Conservation (phyloP, 1,284 basidiomycete species). For the Pascua sp. region DNA sequence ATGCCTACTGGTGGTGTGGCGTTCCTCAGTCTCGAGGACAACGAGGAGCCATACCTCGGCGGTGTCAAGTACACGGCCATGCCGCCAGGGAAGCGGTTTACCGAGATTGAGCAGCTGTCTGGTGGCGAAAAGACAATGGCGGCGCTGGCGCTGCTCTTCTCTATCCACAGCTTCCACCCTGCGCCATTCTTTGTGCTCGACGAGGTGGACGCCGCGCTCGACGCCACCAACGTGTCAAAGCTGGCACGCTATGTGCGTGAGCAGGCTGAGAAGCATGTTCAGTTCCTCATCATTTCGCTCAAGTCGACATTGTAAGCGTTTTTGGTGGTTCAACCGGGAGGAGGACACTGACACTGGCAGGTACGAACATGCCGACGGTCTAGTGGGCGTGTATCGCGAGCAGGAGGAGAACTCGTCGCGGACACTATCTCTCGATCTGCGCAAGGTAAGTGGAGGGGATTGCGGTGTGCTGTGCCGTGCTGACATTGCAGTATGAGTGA, state of each 20-base stretch:
- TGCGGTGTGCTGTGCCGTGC: not conserved
- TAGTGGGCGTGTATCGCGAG: constrained; percentile 91
- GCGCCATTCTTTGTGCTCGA: constrained; percentile 98
- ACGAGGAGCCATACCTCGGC: constrained; percentile 92
- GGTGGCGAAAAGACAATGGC: constrained; percentile 99
- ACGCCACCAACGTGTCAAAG: constrained; percentile 92
- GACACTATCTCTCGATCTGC: constrained; percentile 74
- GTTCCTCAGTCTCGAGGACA: constrained; percentile 92
- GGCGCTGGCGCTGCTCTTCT: constrained; percentile 89
- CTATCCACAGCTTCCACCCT: constrained; percentile 96
- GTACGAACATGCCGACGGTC: constrained; percentile 84
- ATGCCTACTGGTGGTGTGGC: constrained; percentile 86
- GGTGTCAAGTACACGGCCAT: constrained; percentile 99
- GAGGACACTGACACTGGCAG: constrained; percentile 37
- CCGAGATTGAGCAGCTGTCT: constrained; percentile 97
- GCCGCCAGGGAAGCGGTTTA: constrained; percentile 98
- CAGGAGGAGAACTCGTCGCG: constrained; percentile 88
- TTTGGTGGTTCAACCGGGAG: too few species aligned
- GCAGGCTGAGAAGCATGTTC: constrained; percentile 66
- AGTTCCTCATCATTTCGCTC: constrained; percentile 95
- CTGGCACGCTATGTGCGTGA: constrained; percentile 83
- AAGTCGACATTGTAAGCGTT: constrained; percentile 51
- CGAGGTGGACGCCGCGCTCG: constrained; percentile 95
- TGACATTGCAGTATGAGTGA: constrained; percentile 4
- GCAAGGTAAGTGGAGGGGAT: constrained; percentile 56